Evolutionary conservation across 2,329 filamentous ascomycete species (phyloP).

Genomic region (Dactylellina parvicollis): DNA sequence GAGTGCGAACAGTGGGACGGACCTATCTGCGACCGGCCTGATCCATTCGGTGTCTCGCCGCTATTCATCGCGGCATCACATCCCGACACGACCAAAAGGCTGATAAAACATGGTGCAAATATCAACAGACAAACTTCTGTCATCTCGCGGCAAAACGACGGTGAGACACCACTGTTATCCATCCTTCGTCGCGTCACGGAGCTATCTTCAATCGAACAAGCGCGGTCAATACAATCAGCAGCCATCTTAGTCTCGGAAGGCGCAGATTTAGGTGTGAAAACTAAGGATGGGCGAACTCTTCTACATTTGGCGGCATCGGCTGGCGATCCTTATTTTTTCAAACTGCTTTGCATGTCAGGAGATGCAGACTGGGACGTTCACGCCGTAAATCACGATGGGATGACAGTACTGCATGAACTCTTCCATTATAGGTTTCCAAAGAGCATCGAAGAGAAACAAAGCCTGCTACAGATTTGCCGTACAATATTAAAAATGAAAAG

Average conservation of each 20-base stretch:
- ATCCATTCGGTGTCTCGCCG: not conserved
- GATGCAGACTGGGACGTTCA: constrained; percentile 19
- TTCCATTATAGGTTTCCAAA: not conserved
- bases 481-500: not conserved
- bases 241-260: not conserved
- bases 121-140: not conserved
- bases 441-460: not conserved
- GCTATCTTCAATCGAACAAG: not conserved
- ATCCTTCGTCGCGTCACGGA: not conserved
- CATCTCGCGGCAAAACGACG: not conserved
- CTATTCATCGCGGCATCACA: not conserved
- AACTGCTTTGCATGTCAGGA: constrained; percentile 26
- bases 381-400: not conserved
- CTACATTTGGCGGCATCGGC: constrained; percentile 9
- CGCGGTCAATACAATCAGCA: not conserved
- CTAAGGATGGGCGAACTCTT: not conserved
- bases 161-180: not conserved
- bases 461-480: not conserved
- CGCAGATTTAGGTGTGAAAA: not conserved
- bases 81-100: not conserved
- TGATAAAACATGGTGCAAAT: constrained; percentile 19
- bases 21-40: constrained; percentile 3
- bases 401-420: constrained; percentile 2
- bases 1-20: not conserved
- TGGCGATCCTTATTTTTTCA: constrained; percentile 27